Percentiles rank a stretch among this genome's conserved stretches.
These are phyloP conservation scores for Neonectria punicea DNA, from an alignment of 2,329 filamentous ascomycete species.

Conservation along the genomic window DNA sequence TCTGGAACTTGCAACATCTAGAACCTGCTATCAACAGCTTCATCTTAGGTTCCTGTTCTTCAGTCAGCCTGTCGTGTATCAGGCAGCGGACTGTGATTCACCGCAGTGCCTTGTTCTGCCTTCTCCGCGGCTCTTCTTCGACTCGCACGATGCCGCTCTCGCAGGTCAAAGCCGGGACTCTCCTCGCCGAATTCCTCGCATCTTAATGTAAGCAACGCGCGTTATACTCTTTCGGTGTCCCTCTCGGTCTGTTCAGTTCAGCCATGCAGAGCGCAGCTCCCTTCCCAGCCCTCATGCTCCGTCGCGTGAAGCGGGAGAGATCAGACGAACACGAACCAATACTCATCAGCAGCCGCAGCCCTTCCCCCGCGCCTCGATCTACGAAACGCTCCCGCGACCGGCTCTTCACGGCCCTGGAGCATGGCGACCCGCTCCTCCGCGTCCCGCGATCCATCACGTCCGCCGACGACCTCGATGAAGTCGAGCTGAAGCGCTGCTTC, in stretches of 20 bases:
- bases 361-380: constrained; percentile 28
- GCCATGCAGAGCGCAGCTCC: constrained; percentile 1
- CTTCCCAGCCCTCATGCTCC: background rate
- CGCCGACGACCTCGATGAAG: constrained; percentile 42
- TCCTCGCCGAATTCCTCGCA: background rate
- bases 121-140: background rate
- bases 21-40: background rate
- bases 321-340: constrained; percentile 11
- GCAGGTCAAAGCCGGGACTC: background rate
- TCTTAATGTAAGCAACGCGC: background rate
- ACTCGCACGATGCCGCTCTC: background rate
- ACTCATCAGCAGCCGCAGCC: constrained; percentile 28
- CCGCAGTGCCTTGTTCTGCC: background rate
- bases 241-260: background rate
- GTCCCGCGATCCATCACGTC: constrained; percentile 33
- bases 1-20: background rate
- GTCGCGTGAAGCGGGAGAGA: constrained; percentile 18
- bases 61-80: background rate
- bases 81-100: background rate
- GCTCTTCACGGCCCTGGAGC: constrained; percentile 42
- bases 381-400: constrained; percentile 30
- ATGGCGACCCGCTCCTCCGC: constrained; percentile 31
- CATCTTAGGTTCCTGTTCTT: background rate
- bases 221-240: background rate
- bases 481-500: constrained; percentile 45